phyloP scores from a whole-genome alignment of 805 yeast genomes.

The Suhomyces sp. region DNA sequence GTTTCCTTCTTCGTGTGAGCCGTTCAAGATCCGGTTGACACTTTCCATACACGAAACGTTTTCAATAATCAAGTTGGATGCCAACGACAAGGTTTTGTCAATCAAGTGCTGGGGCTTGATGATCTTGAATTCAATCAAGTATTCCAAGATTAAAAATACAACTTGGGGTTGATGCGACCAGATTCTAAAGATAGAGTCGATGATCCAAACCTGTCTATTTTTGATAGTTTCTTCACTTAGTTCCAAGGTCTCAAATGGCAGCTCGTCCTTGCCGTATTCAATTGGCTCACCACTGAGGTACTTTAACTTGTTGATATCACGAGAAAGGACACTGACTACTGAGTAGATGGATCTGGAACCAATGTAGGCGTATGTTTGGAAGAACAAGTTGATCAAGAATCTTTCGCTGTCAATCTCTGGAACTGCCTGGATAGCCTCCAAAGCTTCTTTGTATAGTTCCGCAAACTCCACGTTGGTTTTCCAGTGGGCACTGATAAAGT shows the following conservation, averaged over 20 bases:
- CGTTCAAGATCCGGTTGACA: conserved; percentile 32
- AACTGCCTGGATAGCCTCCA: conserved; percentile 13
- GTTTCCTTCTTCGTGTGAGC: conserved; percentile 5
- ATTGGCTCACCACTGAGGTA: conserved; percentile 33
- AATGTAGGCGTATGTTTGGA: conserved; percentile 72
- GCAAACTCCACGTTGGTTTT: conserved; percentile 36
- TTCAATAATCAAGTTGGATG: conserved; percentile 33
- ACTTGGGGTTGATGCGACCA: conserved; percentile 48
- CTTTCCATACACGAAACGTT: conserved; percentile 45
- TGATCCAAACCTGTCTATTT: conserved; percentile 33
- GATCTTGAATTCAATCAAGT: conserved; percentile 38
- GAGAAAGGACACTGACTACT: conserved; percentile 37
- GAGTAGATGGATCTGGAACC: conserved; percentile 82
- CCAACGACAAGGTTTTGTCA: conserved; percentile 22
- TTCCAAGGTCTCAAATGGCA: conserved; percentile 27
- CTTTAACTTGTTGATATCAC: conserved; percentile 40
- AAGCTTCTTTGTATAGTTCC: conserved; percentile 30
- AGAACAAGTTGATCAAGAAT: conserved; percentile 56
- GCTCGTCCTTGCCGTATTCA: conserved; percentile 30
- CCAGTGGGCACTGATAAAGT: conserved; percentile 40
- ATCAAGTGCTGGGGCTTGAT: conserved; percentile 29
- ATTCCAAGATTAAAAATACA: conserved; percentile 40
- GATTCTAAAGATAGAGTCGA: conserved; percentile 39
- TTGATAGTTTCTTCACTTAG: conserved; percentile 21
- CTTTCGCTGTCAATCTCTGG: conserved; percentile 22